Conservation (phyloP, 352 stramenopile genomes). For the Phytophthora vignae region DNA sequence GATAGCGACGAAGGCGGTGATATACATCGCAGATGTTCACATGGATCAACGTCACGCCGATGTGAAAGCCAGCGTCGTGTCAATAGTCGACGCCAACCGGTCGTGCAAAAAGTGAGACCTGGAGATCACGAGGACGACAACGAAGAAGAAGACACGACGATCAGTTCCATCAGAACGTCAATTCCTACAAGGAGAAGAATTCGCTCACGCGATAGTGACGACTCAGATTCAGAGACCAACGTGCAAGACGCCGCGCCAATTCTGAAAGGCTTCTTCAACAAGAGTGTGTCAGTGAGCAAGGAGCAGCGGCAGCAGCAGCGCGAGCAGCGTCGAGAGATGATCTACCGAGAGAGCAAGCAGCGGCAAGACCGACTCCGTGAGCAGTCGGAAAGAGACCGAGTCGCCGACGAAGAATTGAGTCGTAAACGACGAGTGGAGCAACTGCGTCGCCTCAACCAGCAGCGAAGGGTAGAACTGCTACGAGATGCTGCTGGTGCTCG, state of each 20-base stretch:
- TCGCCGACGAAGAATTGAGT: conserved; percentile 24
- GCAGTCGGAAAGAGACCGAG: conserved; percentile 36
- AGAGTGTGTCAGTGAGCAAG: conserved; percentile 44
- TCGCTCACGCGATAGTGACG: conserved; percentile 1
- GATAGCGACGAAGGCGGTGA: conserved; percentile 23
- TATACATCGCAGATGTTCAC: conserved; percentile 10
- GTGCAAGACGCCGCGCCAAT: conserved; percentile 47
- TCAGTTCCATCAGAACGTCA: background rate
- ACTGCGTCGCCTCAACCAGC: conserved; percentile 46
- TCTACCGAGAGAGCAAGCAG: conserved; percentile 54
- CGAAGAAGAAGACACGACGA: conserved; percentile 6
- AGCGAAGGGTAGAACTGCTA: conserved; percentile 46
- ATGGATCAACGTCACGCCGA: background rate
- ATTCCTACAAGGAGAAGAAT: conserved; percentile 1
- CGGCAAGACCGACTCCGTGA: conserved; percentile 56
- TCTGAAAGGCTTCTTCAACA: conserved; percentile 72
- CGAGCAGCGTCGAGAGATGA: conserved; percentile 43
- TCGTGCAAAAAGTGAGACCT: conserved; percentile 39
- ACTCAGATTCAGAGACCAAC: conserved; percentile 8
- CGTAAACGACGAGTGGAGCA: conserved; percentile 44
- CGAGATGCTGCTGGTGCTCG: conserved; percentile 44
- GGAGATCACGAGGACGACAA: conserved; percentile 17
- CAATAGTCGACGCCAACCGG: conserved; percentile 1
- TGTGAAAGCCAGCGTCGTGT: conserved; percentile 5
- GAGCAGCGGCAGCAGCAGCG: conserved; percentile 51